phyloP scores from a whole-genome alignment of 352 stramenopile species.

The Elongisporangium undulatum region DNA sequence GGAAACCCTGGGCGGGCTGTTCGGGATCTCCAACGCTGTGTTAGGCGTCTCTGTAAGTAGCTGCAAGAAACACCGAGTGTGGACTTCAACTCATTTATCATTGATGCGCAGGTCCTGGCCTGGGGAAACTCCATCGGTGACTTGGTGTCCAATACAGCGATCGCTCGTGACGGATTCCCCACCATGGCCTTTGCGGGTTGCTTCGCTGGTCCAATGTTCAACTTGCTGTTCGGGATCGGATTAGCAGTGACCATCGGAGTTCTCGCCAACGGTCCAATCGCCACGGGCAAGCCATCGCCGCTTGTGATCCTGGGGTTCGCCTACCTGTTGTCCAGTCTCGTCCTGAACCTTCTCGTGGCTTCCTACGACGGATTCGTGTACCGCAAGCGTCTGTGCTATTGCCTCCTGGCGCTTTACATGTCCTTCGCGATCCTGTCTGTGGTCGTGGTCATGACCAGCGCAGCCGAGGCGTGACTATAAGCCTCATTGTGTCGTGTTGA shows the following conservation, averaged over 20 bases:
- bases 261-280: constrained; percentile 40
- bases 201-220: constrained; percentile 82
- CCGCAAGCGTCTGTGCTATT: constrained; percentile 51
- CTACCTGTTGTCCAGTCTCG: constrained; percentile 57
- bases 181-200: constrained; percentile 82
- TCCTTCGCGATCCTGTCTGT: constrained; percentile 70
- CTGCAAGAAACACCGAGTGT: background rate
- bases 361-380: constrained; percentile 62
- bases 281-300: constrained; percentile 44
- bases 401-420: constrained; percentile 47
- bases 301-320: constrained; percentile 67
- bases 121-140: constrained; percentile 82
- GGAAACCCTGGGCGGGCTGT: constrained; percentile 65
- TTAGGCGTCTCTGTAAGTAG: constrained; percentile 67
- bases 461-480: constrained; percentile 3
- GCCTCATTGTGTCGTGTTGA: background rate
- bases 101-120: constrained; percentile 43
- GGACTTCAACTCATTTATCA: constrained; percentile 10
- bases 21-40: constrained; percentile 73
- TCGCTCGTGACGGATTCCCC: constrained; percentile 72
- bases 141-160: constrained; percentile 74
- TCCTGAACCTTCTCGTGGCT: constrained; percentile 58
- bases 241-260: constrained; percentile 64
- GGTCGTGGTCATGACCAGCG: constrained; percentile 24
- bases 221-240: constrained; percentile 67